phyloP scores from a whole-genome alignment of 192 early-diverging fungal genomes.

The Dimargaris cristalligena region DNA sequence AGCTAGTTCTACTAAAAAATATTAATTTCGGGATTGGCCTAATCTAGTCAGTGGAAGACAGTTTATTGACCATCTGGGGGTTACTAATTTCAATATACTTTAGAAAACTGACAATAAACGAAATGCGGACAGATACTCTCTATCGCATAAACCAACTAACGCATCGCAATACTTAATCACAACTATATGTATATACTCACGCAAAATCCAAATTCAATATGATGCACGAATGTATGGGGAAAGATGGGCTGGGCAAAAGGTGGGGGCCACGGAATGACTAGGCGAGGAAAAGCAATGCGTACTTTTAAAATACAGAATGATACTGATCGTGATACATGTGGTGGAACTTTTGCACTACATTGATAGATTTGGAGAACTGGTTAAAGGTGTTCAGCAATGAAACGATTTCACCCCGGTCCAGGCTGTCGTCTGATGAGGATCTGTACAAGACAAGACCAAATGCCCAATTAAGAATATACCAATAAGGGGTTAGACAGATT shows the following conservation, averaged over 20 bases:
- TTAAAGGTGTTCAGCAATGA: conserved; percentile 79
- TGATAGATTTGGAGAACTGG: conserved; percentile 71
- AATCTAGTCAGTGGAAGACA: not conserved
- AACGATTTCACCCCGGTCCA: conserved; percentile 73
- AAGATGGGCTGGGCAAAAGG: too few relatives aligned
- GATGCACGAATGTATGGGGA: too few relatives aligned
- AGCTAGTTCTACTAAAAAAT: not conserved
- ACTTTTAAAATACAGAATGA: not conserved
- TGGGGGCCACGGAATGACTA: too few relatives aligned
- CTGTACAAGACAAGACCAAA: too few relatives aligned
- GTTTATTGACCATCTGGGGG: not conserved
- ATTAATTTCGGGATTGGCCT: not conserved
- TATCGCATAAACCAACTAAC: not conserved
- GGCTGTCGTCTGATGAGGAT: not conserved
- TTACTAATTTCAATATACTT: not conserved
- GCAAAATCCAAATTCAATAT: too few relatives aligned
- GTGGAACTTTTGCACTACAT: conserved; percentile 65
- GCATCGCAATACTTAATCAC: not conserved
- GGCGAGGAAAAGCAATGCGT: too few relatives aligned
- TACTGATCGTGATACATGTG: conserved; percentile 39
- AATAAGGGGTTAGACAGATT: too few relatives aligned
- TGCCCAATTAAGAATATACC: too few relatives aligned
- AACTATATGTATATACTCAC: not conserved
- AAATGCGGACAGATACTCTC: not conserved
- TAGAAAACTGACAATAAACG: not conserved